Conservation (phyloP, 371 early-diverging fungal species). For the Rhizopus stolonifer region DNA sequence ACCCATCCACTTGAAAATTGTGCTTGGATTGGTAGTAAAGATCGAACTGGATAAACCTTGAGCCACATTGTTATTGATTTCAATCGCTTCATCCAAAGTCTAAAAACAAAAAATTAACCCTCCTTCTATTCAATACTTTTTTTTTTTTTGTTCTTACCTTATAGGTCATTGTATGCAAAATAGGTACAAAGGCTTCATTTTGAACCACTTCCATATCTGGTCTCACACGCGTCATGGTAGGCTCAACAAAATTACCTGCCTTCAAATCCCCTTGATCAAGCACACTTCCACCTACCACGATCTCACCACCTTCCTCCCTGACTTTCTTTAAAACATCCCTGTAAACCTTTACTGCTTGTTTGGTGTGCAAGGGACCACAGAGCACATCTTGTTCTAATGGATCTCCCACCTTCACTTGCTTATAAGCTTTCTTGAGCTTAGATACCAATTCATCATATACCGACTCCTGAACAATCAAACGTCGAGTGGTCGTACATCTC, state of each 20-base stretch:
- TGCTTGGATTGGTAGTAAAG: conserved; percentile 81
- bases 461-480: conserved; percentile 88
- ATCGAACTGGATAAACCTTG: conserved; percentile 91
- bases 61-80: conserved; percentile 84
- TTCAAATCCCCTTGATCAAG: conserved; percentile 42
- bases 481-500: conserved; percentile 94
- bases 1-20: conserved; percentile 94
- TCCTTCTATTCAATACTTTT: too few species aligned
- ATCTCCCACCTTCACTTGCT: conserved; percentile 89
- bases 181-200: conserved; percentile 95
- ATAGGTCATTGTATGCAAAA: conserved; percentile 86
- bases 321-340: conserved; percentile 73
- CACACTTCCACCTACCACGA: conserved; percentile 84
- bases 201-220: conserved; percentile 82
- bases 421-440: conserved; percentile 80
- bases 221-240: conserved; percentile 85
- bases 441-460: conserved; percentile 88
- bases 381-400: conserved; percentile 82
- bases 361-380: conserved; percentile 95
- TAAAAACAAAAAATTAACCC: too few species aligned
- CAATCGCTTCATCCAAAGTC: conserved; percentile 86
- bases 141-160: conserved; percentile 58
- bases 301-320: conserved; percentile 84
- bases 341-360: conserved; percentile 77
- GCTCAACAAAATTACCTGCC: conserved; percentile 92